A percentile compares a stretch with the other conserved stretches of the same genome.
Evolutionary conservation across 2,329 filamentous ascomycete genomes (phyloP).

Genomic region (Penicillium polonicum): DNA sequence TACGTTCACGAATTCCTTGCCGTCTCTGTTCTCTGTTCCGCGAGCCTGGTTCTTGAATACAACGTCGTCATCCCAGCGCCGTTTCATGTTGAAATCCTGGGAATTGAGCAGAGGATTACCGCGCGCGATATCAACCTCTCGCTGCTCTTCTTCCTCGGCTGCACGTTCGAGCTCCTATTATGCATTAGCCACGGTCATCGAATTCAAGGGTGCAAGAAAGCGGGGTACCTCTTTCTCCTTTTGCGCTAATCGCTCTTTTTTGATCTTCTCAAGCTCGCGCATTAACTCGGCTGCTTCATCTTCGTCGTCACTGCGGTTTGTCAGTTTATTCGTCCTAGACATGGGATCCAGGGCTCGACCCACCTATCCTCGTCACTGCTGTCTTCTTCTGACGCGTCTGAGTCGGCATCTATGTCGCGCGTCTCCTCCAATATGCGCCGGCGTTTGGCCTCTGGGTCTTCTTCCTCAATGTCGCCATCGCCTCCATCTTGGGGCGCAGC

Average conservation of each 20-base stretch:
- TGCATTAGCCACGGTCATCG: slow-evolving; percentile 8
- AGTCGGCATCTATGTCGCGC: slow-evolving; percentile 81
- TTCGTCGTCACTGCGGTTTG: slow-evolving; percentile 59
- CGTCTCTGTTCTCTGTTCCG: slow-evolving; percentile 86
- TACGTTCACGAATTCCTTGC: slow-evolving; percentile 96
- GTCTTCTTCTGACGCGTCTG: slow-evolving; percentile 61
- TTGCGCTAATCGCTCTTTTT: slow-evolving; percentile 77
- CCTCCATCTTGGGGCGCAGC: slow-evolving; percentile 40
- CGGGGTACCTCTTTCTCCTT: slow-evolving; percentile 66
- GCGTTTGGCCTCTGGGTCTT: slow-evolving; percentile 77
- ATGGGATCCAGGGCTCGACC: not conserved
- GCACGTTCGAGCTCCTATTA: slow-evolving; percentile 71
- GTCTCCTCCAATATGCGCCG: slow-evolving; percentile 84
- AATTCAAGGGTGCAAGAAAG: not conserved
- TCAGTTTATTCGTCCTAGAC: slow-evolving; percentile 24
- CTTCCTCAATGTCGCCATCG: slow-evolving; percentile 48
- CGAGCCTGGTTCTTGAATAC: slow-evolving; percentile 99
- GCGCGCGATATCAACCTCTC: slow-evolving; percentile 83
- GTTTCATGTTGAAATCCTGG: slow-evolving; percentile 85
- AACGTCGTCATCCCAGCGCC: slow-evolving; percentile 93
- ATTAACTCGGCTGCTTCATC: slow-evolving; percentile 87
- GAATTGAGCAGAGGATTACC: slow-evolving; percentile 89
- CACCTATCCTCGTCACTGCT: slow-evolving; percentile 62
- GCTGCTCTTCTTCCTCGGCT: slow-evolving; percentile 76
- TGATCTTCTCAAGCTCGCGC: slow-evolving; percentile 91